Evolutionary conservation across 1,139 yeast genomes (phyloP), one percentile per base, ranked within the genome.

Genomic region (Blastobotrys proliferans): DNA sequence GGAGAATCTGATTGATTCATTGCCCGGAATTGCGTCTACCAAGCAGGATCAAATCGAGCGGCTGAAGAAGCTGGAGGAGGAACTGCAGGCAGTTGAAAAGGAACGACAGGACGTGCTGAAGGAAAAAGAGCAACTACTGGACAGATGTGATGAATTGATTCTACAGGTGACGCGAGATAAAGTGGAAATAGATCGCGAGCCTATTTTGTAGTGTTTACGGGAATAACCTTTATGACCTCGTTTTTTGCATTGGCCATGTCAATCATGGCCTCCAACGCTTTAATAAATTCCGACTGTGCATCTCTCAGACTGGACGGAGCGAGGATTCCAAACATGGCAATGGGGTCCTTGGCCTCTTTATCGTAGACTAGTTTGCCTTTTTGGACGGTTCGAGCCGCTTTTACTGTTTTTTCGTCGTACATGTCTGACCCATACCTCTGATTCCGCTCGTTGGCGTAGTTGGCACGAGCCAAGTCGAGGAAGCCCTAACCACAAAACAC

Each of bases 1-100:
- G 14, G 77, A 86, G 39, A 79, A 84, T 63, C 74, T 92, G 31
- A 88, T 92, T 25, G 95, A 86, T 58, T 79, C 94, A 2, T 68
- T 92, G 38, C 98, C 99, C 0, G 98, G 97, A 3, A 85, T 88
- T 2, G 96, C 94, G 11, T 88, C 84, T 0, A 79, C 90, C 2
- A 86, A 86, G 24, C 76, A 73, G 34, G 81, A 77, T 42, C 98
- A 92, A 63, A 61, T 88, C 59, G 67, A 67, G 28, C 72, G 75
- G 50, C 84, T 92, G 16, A 73, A 73, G 39, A 69, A 69, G n/a
- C 67, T 92, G 40, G 83, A 87, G 46, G 60, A 62, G 32, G 86
- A 85, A 52, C 67, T 92, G 44, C 72, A 73, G 19, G 67, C 68
- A 4, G 80, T 82, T 1, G 94, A 90, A 55, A 60, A 65, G 19